Conservation (phyloP, 1,284 basidiomycete species). For the Marasmius fiardii region DNA sequence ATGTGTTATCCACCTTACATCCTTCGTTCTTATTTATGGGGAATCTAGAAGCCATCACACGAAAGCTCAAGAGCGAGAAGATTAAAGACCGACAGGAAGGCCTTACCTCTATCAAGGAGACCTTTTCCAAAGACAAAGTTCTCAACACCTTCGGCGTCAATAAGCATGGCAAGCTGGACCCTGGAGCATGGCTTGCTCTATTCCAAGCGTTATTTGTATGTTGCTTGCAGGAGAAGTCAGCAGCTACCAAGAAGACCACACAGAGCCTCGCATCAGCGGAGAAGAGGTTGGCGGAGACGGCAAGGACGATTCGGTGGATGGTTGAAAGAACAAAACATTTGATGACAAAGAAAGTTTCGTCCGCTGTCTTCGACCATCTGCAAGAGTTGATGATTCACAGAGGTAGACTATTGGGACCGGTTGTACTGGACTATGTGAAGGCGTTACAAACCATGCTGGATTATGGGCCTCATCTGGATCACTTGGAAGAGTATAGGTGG, state of each 20-base stretch:
- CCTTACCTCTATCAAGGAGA: slow-evolving; percentile 50
- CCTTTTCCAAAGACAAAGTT: slow-evolving; percentile 55
- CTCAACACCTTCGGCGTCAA: slow-evolving; percentile 51
- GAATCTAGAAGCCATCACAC: background rate
- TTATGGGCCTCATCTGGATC: slow-evolving; percentile 76
- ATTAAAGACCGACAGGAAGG: slow-evolving; percentile 74
- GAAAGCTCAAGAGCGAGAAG: slow-evolving; percentile 57
- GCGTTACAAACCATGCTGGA: slow-evolving; percentile 59
- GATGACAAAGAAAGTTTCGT: slow-evolving; percentile 52
- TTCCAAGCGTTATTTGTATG: slow-evolving; percentile 73
- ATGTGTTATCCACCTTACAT: slow-evolving; percentile 11
- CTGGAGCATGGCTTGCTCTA: slow-evolving; percentile 60
- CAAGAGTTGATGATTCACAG: slow-evolving; percentile 57
- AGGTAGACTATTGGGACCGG: slow-evolving; percentile 55
- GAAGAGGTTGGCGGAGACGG: slow-evolving; percentile 60
- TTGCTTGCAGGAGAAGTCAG: slow-evolving; percentile 60
- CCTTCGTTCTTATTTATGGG: background rate
- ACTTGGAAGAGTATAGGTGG: slow-evolving; percentile 70
- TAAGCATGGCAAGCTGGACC: slow-evolving; percentile 37
- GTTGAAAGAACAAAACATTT: slow-evolving; percentile 53
- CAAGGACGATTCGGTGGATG: slow-evolving; percentile 68
- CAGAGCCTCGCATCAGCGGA: slow-evolving; percentile 40
- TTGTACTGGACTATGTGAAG: slow-evolving; percentile 82
- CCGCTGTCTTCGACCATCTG: slow-evolving; percentile 65
- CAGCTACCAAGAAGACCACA: slow-evolving; percentile 45